Conservation (phyloP, 2,329 filamentous ascomycete genomes). For the Monilinia fructigena region DNA sequence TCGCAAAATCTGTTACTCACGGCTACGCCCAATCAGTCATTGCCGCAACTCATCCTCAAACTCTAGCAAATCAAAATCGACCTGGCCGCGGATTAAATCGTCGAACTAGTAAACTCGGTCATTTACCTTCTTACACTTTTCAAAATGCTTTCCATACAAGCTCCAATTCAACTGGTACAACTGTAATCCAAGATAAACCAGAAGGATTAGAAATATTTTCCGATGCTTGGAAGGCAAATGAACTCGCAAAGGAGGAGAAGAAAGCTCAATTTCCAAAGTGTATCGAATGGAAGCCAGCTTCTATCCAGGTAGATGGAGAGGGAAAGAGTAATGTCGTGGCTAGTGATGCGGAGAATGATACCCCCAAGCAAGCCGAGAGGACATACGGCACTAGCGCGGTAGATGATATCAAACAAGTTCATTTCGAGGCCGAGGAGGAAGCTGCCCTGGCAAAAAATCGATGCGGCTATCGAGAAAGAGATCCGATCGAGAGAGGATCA, state of each 20-base stretch:
- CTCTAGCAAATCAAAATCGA: conserved; percentile 69
- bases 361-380: conserved; percentile 32
- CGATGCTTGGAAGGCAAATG: conserved; percentile 79
- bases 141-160: conserved; percentile 72
- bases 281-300: conserved; percentile 79
- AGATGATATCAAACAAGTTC: conserved; percentile 37
- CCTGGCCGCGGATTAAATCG: conserved; percentile 60
- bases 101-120: conserved; percentile 48
- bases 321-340: conserved; percentile 28
- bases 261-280: conserved; percentile 86
- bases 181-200: conserved; percentile 52
- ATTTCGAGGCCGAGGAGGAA: conserved; percentile 48
- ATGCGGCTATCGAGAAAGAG: conserved; percentile 80
- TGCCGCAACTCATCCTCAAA: conserved; percentile 84
- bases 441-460: conserved; percentile 75
- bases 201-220: conserved; percentile 84
- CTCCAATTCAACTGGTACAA: conserved; percentile 43
- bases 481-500: conserved; percentile 53
- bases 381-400: conserved; percentile 37
- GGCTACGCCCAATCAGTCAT: conserved; percentile 98
- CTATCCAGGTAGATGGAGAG: conserved; percentile 34
- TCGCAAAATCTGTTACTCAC: conserved; percentile 95
- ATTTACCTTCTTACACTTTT: conserved; percentile 58
- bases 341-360: conserved; percentile 20
- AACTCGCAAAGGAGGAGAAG: conserved; percentile 78